Conservation (phyloP, 306 rosid species). For the Alnus rubra region DNA sequence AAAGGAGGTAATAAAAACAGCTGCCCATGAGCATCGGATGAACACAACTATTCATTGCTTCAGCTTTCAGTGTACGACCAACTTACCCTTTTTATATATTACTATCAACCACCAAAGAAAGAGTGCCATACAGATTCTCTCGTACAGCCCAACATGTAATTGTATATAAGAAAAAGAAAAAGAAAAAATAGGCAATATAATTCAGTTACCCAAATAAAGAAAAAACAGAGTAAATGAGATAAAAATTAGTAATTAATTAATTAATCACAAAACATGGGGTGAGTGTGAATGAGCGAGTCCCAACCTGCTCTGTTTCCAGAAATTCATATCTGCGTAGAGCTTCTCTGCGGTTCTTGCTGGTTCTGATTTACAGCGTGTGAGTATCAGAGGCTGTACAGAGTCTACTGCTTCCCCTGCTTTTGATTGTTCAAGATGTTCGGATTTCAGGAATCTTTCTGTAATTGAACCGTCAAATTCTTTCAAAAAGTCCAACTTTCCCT, state of each 20-base stretch:
- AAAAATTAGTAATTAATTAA: conserved; percentile 22
- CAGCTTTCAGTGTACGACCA: conserved; percentile 10
- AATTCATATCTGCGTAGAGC: conserved; percentile 49
- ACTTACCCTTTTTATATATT: conserved; percentile 10
- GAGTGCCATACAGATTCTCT: conserved; percentile 41
- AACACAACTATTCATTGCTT: conserved; percentile 22
- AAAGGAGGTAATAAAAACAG: conserved; percentile 18
- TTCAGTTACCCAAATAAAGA: neutral
- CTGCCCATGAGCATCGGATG: conserved; percentile 17
- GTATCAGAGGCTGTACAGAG: conserved; percentile 40
- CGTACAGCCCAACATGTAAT: conserved; percentile 29
- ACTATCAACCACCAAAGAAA: conserved; percentile 17
- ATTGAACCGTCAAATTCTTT: conserved; percentile 40
- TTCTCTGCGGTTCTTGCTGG: conserved; percentile 61
- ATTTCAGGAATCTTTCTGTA: conserved; percentile 35
- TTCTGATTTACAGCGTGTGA: conserved; percentile 85
- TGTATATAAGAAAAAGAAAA: neutral
- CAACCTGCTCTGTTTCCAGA: conserved; percentile 53
- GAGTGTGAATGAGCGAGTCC: conserved; percentile 44
- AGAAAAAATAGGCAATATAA: neutral
- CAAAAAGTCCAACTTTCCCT: conserved; percentile 34
- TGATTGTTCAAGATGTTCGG: conserved; percentile 30
- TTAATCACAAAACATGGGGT: conserved; percentile 48
- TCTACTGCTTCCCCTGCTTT: conserved; percentile 26
- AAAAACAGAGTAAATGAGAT: neutral